Evolutionary conservation across 106 monocot genomes (phyloP).

Genomic region (Posidonia australis): DNA sequence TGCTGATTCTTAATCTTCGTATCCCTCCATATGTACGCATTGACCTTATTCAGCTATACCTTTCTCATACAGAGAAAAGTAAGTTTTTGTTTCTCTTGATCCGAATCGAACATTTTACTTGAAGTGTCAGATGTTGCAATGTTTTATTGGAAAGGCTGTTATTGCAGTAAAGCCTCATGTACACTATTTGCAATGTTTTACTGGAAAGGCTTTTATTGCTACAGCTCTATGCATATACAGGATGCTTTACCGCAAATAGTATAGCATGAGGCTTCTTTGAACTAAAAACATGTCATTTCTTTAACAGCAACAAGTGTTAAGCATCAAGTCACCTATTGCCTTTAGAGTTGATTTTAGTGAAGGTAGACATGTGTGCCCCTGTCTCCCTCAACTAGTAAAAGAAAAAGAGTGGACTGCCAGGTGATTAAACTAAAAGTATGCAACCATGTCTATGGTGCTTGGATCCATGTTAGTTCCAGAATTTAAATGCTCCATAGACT

Average conservation of each 20-base stretch:
- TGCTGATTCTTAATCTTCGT: slow-evolving; percentile 55
- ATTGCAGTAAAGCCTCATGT: too few species aligned
- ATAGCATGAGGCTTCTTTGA: not conserved
- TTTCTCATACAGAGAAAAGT: slow-evolving; percentile 68
- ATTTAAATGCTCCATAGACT: too few species aligned
- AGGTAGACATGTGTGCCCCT: too few species aligned
- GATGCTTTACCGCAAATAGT: not conserved
- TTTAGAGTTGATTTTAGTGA: not conserved
- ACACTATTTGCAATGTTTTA: not conserved
- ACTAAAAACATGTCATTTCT: not conserved
- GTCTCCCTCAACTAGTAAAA: too few species aligned
- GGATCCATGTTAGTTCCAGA: too few species aligned
- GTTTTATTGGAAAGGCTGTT: not conserved
- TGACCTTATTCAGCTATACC: slow-evolving; percentile 66
- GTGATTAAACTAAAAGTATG: too few species aligned
- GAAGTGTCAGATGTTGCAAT: not conserved
- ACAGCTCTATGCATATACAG: not conserved
- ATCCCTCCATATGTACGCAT: slow-evolving; percentile 90
- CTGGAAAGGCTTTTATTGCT: not conserved
- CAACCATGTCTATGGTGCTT: not conserved
- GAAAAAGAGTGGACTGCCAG: too few species aligned
- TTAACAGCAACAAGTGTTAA: not conserved
- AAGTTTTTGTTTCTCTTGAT: slow-evolving; percentile 11
- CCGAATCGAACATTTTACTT: not conserved
- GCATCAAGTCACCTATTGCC: not conserved